A percentile compares a stretch with the other conserved stretches of the same genome.
Conservation (phyloP, 2,329 filamentous ascomycete genomes). For the Knoxdaviesia proteae region DNA sequence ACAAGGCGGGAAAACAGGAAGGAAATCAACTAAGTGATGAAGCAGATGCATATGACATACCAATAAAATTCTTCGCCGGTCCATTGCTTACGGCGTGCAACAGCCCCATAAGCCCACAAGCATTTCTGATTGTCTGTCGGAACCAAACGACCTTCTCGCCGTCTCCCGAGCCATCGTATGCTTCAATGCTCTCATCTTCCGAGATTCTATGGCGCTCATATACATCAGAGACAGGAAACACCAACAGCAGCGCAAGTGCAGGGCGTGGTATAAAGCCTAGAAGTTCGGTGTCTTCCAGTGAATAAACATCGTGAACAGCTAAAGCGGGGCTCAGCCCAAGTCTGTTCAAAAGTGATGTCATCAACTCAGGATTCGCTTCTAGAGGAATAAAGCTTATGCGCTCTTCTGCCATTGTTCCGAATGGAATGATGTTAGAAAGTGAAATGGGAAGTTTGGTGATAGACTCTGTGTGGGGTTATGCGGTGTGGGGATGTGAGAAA, state of each 20-base stretch:
- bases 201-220: constrained; percentile 59
- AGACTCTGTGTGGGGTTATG: no score
- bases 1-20: not conserved
- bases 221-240: constrained; percentile 63
- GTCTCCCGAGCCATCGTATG: constrained; percentile 48
- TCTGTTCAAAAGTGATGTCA: constrained; percentile 62
- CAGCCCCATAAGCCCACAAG: constrained; percentile 77
- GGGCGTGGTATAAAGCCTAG: constrained; percentile 77
- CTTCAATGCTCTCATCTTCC: constrained; percentile 44
- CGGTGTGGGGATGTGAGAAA: no score
- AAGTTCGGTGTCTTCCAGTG: constrained; percentile 65
- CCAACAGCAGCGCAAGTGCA: constrained; percentile 69
- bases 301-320: constrained; percentile 78
- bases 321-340: constrained; percentile 66
- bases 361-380: constrained; percentile 68
- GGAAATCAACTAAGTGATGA: not conserved
- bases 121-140: constrained; percentile 83
- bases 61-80: constrained; percentile 39
- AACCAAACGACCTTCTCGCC: constrained; percentile 76
- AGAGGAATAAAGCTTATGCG: constrained; percentile 30
- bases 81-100: constrained; percentile 71
- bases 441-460: no score
- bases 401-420: no score
- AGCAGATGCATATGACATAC: constrained; percentile 12
- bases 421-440: no score